Percentiles rank a stretch among this genome's conserved stretches.
phyloP scores from a whole-genome alignment of 345 rosid species.

The Euphorbia pulcherrima region DNA sequence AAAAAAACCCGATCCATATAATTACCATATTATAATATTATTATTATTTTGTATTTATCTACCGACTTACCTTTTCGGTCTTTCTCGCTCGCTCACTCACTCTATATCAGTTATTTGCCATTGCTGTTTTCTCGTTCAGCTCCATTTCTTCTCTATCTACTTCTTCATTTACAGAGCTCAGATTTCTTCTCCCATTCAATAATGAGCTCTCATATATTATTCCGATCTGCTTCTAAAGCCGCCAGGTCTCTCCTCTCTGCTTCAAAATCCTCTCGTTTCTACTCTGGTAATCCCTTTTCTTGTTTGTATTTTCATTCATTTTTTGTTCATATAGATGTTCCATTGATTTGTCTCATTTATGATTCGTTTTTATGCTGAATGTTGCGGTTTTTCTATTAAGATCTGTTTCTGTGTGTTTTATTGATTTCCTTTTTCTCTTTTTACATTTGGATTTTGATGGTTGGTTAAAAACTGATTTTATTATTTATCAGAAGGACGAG shows the following conservation, averaged over 20 bases:
- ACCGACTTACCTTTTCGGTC: background rate
- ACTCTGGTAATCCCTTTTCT: constrained; percentile 42
- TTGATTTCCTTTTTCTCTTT: background rate
- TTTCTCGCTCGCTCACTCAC: background rate
- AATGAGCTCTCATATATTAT: constrained; percentile 69
- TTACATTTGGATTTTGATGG: background rate
- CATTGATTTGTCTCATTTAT: background rate
- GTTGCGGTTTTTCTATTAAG: background rate
- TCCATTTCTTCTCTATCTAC: background rate
- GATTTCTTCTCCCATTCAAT: constrained; percentile 6
- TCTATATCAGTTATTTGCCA: background rate
- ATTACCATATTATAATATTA: background rate
- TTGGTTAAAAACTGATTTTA: background rate
- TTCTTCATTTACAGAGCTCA: background rate
- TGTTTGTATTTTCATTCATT: background rate
- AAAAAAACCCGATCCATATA: background rate
- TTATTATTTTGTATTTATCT: background rate
- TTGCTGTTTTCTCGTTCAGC: background rate
- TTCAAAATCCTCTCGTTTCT: constrained; percentile 56
- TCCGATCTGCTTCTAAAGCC: constrained; percentile 76
- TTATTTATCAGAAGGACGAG: constrained; percentile 52
- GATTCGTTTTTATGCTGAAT: background rate
- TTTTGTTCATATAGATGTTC: background rate
- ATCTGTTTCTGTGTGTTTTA: background rate
- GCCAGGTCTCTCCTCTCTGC: constrained; percentile 73